A percentile compares a stretch with the other conserved stretches of the same genome.
Evolutionary conservation across 108 stramenopile species (phyloP).

Genomic region (Aurantiochytrium sp.): DNA sequence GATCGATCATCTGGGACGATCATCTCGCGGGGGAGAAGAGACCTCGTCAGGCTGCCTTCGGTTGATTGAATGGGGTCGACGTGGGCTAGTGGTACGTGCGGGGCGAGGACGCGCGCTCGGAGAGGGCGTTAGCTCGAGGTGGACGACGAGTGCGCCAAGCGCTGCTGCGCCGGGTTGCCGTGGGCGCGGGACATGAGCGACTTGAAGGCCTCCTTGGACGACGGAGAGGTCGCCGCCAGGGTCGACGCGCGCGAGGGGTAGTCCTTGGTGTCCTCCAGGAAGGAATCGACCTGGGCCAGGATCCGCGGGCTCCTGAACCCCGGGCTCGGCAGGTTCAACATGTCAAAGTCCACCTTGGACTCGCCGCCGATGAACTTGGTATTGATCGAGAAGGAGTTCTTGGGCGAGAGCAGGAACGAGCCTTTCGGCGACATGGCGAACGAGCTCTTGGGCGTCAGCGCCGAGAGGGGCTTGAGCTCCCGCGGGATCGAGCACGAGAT

Average conservation of each 20-base stretch:
- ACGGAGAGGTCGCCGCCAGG: background rate
- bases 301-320: background rate
- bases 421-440: background rate
- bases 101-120: no score
- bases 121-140: no score
- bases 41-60: no score
- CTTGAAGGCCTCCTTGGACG: background rate
- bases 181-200: background rate
- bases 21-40: no score
- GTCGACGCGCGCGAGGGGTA: background rate
- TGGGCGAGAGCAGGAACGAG: background rate
- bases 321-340: conserved; percentile 19
- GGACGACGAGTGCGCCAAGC: no score
- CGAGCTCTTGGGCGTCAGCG: conserved; percentile 13
- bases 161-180: no score
- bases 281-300: background rate
- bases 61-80: no score
- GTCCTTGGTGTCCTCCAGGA: background rate
- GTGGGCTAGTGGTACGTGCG: no score
- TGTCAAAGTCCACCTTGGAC: background rate
- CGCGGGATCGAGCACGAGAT: background rate
- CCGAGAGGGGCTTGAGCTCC: background rate
- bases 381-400: background rate
- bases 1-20: no score
- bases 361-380: background rate